Evolutionary conservation across 2,329 filamentous ascomycete species (phyloP).

Genomic region (Chaetomium globosum): DNA sequence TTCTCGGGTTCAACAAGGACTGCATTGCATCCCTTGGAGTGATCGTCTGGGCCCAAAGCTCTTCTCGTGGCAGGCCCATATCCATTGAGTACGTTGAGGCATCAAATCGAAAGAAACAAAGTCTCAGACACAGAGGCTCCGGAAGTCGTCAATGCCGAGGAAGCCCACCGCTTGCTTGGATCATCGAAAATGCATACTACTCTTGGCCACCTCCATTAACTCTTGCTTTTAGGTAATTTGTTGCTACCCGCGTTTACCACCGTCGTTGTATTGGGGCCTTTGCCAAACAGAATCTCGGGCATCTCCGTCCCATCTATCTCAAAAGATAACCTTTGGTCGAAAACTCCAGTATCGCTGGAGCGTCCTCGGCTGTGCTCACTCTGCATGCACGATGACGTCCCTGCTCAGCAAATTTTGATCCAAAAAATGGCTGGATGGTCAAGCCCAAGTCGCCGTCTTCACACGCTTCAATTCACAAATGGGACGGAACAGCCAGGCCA

Average conservation of each 20-base stretch:
- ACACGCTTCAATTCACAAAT: not conserved
- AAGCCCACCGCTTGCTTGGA: not conserved
- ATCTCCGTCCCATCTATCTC: not conserved
- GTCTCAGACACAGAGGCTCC: not conserved
- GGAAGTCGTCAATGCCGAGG: not conserved
- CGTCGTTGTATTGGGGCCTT: not conserved
- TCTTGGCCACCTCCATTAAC: not conserved
- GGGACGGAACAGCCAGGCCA: not conserved
- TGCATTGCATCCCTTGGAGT: not conserved
- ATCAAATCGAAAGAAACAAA: not conserved
- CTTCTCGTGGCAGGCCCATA: not conserved
- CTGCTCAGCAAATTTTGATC: not conserved
- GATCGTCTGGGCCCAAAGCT: not conserved
- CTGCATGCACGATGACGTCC: slow-evolving; percentile 13
- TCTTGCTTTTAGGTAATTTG: not conserved
- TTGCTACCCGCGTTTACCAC: not conserved
- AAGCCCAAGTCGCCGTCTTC: not conserved
- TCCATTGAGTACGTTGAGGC: not conserved
- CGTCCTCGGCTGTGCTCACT: too few species aligned
- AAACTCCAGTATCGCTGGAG: not conserved
- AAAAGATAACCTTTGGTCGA: not conserved
- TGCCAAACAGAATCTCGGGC: not conserved
- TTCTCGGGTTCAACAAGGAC: not conserved
- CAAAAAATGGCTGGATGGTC: not conserved
- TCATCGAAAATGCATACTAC: not conserved